These are phyloP conservation scores for Funneliformis geosporum DNA, from an alignment of 192 early-diverging fungal genomes.

Conservation along the genomic window DNA sequence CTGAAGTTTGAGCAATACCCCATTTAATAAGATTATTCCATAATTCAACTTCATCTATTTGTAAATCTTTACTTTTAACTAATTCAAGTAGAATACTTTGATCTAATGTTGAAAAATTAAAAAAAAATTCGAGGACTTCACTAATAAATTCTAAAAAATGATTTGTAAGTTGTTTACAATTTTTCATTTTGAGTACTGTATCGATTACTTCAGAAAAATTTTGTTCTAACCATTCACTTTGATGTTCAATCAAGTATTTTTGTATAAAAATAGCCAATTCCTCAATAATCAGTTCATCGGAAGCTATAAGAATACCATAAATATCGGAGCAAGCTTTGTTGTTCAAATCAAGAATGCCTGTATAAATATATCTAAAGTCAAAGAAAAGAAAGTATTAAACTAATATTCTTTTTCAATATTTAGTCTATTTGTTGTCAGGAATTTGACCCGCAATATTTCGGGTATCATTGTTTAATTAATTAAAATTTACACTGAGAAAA, in stretches of 20 bases:
- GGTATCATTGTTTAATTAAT: too few species aligned
- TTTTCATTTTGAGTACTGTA: not conserved
- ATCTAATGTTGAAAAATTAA: conserved; percentile 18
- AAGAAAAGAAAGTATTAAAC: too few species aligned
- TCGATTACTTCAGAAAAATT: conserved; percentile 22
- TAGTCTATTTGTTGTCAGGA: too few species aligned
- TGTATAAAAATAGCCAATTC: conserved; percentile 4
- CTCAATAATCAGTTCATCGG: conserved; percentile 23
- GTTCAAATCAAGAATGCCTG: conserved; percentile 5
- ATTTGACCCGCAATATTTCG: too few species aligned
- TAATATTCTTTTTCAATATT: too few species aligned
- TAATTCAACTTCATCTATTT: conserved; percentile 16
- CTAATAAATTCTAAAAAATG: conserved; percentile 7
- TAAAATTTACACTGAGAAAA: too few species aligned
- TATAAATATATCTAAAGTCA: conserved; percentile 16
- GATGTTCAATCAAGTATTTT: conserved; percentile 4
- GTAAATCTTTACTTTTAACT: conserved; percentile 3
- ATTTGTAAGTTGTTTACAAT: not conserved
- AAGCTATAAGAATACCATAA: not conserved
- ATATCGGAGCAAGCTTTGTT: not conserved
- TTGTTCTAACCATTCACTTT: not conserved
- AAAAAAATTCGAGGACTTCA: not conserved
- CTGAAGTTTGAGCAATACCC: conserved; percentile 1
- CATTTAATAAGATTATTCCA: conserved; percentile 27
- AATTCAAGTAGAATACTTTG: conserved; percentile 8